Evolutionary conservation across 306 rosid genomes (phyloP).

Genomic region (Cicer pinnatifidum): DNA sequence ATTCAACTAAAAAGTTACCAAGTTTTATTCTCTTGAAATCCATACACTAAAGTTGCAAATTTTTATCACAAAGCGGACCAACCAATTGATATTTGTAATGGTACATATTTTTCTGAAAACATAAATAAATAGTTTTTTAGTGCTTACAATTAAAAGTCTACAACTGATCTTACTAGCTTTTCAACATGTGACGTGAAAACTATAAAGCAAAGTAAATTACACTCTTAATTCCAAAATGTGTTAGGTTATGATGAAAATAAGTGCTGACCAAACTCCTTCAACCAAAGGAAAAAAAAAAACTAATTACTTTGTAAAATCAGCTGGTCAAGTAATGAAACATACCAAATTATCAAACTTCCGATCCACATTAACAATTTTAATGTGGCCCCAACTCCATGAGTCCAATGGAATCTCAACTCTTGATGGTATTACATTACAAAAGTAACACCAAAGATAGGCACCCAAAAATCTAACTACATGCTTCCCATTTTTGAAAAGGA

Average conservation of each 20-base stretch:
- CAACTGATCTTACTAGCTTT: background rate
- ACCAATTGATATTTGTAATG: too few relatives aligned
- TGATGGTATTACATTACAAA: background rate
- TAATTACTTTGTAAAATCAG: background rate
- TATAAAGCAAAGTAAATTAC: slow-evolving; percentile 7
- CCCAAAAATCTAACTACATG: slow-evolving; percentile 26
- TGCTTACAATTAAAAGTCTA: background rate
- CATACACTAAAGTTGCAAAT: too few relatives aligned
- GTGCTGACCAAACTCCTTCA: background rate
- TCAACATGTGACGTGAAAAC: background rate
- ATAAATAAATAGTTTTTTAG: too few relatives aligned
- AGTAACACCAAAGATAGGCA: slow-evolving; percentile 11
- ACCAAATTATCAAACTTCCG: slow-evolving; percentile 1
- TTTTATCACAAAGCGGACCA: too few relatives aligned
- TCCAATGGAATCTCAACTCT: slow-evolving; percentile 20
- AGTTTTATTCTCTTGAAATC: too few relatives aligned
- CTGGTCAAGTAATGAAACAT: background rate
- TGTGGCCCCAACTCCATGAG: background rate
- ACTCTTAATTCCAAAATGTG: slow-evolving; percentile 5
- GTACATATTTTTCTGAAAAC: too few relatives aligned
- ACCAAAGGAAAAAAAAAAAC: background rate
- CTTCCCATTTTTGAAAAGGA: slow-evolving; percentile 2
- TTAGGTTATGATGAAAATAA: background rate
- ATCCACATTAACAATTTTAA: background rate
- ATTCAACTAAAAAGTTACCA: too few relatives aligned